A percentile compares a stretch with the other conserved stretches of the same genome.
Conservation (phyloP, 164 flowering plant genomes). For the Dillenia turbinata region DNA sequence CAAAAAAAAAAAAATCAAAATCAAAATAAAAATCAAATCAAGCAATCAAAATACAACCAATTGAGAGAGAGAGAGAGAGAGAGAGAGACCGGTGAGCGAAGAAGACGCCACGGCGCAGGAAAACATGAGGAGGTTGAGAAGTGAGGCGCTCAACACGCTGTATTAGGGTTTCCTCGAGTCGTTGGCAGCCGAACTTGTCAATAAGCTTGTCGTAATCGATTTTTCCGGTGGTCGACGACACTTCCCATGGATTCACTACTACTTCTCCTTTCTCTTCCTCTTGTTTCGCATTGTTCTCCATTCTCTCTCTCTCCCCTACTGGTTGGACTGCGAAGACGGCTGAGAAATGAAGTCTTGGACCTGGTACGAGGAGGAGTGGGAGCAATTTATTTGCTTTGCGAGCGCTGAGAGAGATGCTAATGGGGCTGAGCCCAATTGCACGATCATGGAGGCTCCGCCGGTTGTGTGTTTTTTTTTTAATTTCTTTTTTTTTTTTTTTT, state of each 20-base stretch:
- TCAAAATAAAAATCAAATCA: too few species aligned
- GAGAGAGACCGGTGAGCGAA: slow-evolving; percentile 73
- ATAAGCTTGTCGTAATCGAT: slow-evolving; percentile 98
- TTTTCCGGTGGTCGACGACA: slow-evolving; percentile 65
- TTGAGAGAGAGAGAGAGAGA: not conserved
- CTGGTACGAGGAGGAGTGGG: too few species aligned
- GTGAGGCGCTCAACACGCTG: slow-evolving; percentile 83
- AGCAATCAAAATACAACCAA: not conserved
- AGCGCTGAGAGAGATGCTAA: too few species aligned
- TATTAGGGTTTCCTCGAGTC: slow-evolving; percentile 54
- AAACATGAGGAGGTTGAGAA: slow-evolving; percentile 72
- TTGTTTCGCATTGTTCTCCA: slow-evolving; percentile 4
- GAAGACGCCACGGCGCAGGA: slow-evolving; percentile 95
- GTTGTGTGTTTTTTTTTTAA: too few species aligned
- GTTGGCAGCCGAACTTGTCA: slow-evolving; percentile 83
- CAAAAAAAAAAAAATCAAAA: too few species aligned
- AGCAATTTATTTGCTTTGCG: too few species aligned
- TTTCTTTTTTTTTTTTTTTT: too few species aligned
- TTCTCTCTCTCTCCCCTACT: not conserved
- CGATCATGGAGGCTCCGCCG: too few species aligned
- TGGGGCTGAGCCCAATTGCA: too few species aligned
- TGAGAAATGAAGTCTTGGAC: too few species aligned
- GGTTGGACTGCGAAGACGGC: too few species aligned
- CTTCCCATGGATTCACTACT: slow-evolving; percentile 89
- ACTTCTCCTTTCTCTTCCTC: slow-evolving; percentile 44